Conservation (phyloP, 208 protist species). For the Crithidia fasciculata region DNA sequence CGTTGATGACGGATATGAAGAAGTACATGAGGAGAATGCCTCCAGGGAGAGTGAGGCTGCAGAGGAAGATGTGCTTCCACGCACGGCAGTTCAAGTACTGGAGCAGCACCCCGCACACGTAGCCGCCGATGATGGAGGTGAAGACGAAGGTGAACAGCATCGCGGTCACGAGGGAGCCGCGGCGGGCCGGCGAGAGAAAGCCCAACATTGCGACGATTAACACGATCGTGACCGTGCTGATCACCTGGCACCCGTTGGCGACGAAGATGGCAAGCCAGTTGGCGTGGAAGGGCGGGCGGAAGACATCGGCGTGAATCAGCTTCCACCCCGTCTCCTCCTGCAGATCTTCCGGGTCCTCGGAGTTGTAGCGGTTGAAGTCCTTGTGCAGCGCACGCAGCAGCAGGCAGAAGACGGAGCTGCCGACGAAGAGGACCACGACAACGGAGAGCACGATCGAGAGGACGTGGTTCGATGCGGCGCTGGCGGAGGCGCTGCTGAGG, state of each 20-base stretch:
- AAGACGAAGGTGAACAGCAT: constrained; percentile 83
- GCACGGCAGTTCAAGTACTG: constrained; percentile 89
- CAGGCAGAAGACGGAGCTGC: constrained; percentile 90
- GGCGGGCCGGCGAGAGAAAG: constrained; percentile 95
- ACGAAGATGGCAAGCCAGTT: constrained; percentile 89
- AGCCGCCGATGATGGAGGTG: constrained; percentile 91
- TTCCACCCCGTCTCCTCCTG: constrained; percentile 96
- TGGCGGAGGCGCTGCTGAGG: constrained; percentile 81
- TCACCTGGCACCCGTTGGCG: constrained; percentile 95
- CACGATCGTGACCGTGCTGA: constrained; percentile 82
- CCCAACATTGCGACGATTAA: constrained; percentile 94
- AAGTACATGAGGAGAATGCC: constrained; percentile 65
- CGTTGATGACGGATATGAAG: constrained; percentile 72
- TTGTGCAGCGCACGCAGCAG: constrained; percentile 95
- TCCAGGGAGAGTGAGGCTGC: constrained; percentile 69
- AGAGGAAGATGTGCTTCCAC: constrained; percentile 93
- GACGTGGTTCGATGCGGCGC: constrained; percentile 87
- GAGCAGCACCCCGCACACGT: constrained; percentile 91
- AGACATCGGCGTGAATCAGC: constrained; percentile 97
- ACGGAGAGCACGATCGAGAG: constrained; percentile 97
- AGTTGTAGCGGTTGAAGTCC: constrained; percentile 96
- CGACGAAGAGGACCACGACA: constrained; percentile 94
- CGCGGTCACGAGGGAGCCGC: constrained; percentile 90
- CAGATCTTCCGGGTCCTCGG: constrained; percentile 57
- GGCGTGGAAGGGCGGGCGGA: constrained; percentile 90